Evolutionary conservation across 2,329 filamentous ascomycete species (phyloP).

Genomic region (Nectriaceae sp.): DNA sequence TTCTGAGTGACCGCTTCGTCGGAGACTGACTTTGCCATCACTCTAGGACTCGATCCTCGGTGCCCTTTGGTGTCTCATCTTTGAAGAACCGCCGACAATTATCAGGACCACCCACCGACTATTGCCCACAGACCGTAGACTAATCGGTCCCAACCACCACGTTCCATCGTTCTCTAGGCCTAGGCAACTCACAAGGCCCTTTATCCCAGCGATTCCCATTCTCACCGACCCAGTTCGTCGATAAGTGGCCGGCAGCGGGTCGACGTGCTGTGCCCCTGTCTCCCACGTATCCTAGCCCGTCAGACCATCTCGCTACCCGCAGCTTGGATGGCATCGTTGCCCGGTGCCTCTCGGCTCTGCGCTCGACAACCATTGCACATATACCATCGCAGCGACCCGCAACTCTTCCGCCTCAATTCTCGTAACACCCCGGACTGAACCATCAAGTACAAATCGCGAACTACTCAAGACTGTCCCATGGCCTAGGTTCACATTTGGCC

Average conservation of each 20-base stretch:
- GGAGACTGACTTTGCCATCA: background rate
- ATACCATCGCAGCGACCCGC: background rate
- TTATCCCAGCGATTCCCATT: background rate
- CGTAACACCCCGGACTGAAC: background rate
- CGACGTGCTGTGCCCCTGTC: constrained; percentile 18
- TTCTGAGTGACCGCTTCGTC: background rate
- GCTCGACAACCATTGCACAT: background rate
- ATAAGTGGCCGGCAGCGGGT: constrained; percentile 6
- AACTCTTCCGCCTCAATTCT: background rate
- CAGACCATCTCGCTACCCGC: constrained; percentile 21
- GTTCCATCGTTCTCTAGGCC: background rate
- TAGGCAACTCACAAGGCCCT: no score
- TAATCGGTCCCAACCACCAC: background rate
- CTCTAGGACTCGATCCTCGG: background rate
- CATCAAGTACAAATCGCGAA: background rate
- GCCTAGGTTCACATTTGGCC: constrained; percentile 15
- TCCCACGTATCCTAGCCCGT: constrained; percentile 29
- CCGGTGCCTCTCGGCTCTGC: background rate
- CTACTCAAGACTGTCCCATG: constrained; percentile 18
- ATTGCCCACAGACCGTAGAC: background rate
- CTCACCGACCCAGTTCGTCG: background rate
- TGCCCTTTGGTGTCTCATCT: background rate
- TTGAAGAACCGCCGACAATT: no score
- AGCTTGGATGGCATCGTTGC: background rate
- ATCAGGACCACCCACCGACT: no score